A percentile compares a stretch with the other conserved stretches of the same genome.
These are phyloP conservation scores for Omphalea diandra DNA, from an alignment of 441 rosid species.

Conservation along the genomic window DNA sequence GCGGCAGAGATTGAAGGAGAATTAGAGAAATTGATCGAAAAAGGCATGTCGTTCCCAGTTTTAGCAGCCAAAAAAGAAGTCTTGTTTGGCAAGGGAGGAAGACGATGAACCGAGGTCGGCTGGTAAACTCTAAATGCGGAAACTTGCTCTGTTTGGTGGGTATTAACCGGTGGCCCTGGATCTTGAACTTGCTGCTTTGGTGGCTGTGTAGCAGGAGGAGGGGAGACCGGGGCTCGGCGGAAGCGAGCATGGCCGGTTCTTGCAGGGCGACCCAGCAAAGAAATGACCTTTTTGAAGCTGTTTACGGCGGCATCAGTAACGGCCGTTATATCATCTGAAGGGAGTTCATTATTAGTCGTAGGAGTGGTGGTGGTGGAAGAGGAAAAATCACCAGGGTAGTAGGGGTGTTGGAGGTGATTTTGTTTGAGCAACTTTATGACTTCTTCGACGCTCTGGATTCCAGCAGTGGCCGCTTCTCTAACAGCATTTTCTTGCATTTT, in stretches of 20 bases:
- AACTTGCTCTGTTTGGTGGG: slow-evolving; percentile 37
- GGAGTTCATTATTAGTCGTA: slow-evolving; percentile 11
- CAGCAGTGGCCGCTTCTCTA: slow-evolving; percentile 69
- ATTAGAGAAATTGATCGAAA: slow-evolving; percentile 55
- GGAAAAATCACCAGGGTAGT: slow-evolving; percentile 17
- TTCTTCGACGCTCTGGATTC: slow-evolving; percentile 78
- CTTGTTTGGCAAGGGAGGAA: slow-evolving; percentile 71
- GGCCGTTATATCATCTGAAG: slow-evolving; percentile 41
- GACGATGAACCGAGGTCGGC: slow-evolving; percentile 58
- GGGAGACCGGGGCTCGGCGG: slow-evolving; percentile 59
- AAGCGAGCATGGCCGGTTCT: slow-evolving; percentile 87
- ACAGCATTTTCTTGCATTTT: slow-evolving; percentile 57
- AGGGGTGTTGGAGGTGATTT: slow-evolving; percentile 33
- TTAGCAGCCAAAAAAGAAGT: slow-evolving; percentile 23
- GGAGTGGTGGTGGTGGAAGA: no score
- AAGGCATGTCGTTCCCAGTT: slow-evolving; percentile 35
- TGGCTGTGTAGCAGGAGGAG: slow-evolving; percentile 38
- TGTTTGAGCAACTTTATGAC: slow-evolving; percentile 53
- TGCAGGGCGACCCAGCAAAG: slow-evolving; percentile 53
- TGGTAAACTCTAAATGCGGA: slow-evolving; percentile 71
- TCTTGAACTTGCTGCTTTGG: slow-evolving; percentile 26
- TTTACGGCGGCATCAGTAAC: slow-evolving; percentile 71
- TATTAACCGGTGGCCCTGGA: slow-evolving; percentile 11
- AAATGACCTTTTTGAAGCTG: slow-evolving; percentile 73
- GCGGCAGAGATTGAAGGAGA: slow-evolving; percentile 54